Evolutionary conservation across 2,329 filamentous ascomycete species (phyloP), one percentile per base, ranked within the genome.

Genomic region (Hypoxylon sp.): DNA sequence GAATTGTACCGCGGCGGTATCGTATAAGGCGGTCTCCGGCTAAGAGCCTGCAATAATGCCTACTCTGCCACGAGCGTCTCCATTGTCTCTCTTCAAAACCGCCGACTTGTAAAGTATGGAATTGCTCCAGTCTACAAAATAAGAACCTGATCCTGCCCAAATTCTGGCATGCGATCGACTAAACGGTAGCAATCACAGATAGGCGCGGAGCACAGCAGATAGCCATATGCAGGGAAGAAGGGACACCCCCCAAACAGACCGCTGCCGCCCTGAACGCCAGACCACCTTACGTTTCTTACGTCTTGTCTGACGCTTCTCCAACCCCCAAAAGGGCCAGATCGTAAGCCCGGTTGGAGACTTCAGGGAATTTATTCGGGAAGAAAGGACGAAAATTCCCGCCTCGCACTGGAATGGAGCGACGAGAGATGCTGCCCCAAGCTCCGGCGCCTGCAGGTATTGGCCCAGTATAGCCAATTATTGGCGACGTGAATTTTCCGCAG

Each of bases 391-490:
- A 68, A 62, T 38, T 61, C 42, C 62, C 62, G 58, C 51, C 30
- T 64, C 33, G 48, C 42, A 32, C 33, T 59, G 14, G 38, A 44
- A 55, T 36, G 42, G 33, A 36, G 30, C 48, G 48, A 51, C 48
- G 22, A 40, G 22, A 50, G 30, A 36, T 33, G 16, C 28, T 14
- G 30, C 44, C 14, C 26, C 20, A 44, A 22, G 55, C 45, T 50
- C 59, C 40, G 50, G 54, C 54, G 54, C 14, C 61, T 53, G 42
- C 61, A 50, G 33, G 40, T 7, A 57, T n/a, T n/a, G 45, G 45
- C 24, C 6, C 24, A 26, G 24, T 26, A 26, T 26, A 26, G 24
- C 71, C 71, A 72, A 74, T 74, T 63, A 68, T 59, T 50, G 42
- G 66, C 52, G 28, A 52, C 12, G 53, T 62, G 60, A 61, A 70